Conservation (phyloP, 2,329 filamentous ascomycete genomes). For the Colletotrichum lupini region DNA sequence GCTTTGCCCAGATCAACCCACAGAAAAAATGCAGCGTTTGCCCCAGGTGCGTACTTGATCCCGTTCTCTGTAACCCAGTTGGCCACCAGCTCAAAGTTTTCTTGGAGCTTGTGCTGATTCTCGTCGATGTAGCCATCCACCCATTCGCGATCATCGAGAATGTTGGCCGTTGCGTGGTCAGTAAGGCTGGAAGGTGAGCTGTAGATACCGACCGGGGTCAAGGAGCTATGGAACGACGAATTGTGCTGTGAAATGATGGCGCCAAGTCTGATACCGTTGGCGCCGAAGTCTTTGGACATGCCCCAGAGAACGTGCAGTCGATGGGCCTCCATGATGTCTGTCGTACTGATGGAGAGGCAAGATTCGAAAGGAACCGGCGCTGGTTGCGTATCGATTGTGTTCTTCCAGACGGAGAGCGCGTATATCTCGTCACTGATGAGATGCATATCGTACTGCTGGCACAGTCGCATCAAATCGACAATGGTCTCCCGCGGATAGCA, state of each 20-base stretch:
- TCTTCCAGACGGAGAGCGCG: slow-evolving; percentile 53
- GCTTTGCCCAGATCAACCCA: slow-evolving; percentile 59
- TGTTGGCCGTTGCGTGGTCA: slow-evolving; percentile 30
- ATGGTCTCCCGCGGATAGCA: slow-evolving; percentile 15
- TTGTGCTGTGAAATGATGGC: slow-evolving; percentile 40
- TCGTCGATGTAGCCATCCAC: slow-evolving; percentile 54
- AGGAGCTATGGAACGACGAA: slow-evolving; percentile 39
- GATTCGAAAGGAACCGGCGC: slow-evolving; percentile 47
- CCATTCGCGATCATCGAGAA: slow-evolving; percentile 39
- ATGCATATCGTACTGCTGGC: slow-evolving; percentile 49
- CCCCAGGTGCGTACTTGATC: slow-evolving; percentile 57
- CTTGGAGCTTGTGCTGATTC: slow-evolving; percentile 53
- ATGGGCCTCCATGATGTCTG: slow-evolving; percentile 50
- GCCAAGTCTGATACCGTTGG: slow-evolving; percentile 56
- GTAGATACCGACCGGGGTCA: slow-evolving; percentile 23
- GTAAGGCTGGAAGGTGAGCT: slow-evolving; percentile 23
- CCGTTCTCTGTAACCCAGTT: slow-evolving; percentile 49
- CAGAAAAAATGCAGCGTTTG: slow-evolving; percentile 66
- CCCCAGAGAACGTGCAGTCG: slow-evolving; percentile 53
- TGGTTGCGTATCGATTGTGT: slow-evolving; percentile 52
- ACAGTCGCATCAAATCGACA: slow-evolving; percentile 18
- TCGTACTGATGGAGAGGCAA: slow-evolving; percentile 49
- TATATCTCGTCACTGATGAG: slow-evolving; percentile 62
- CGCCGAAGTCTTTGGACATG: slow-evolving; percentile 52
- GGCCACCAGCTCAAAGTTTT: slow-evolving; percentile 51